phyloP scores from a whole-genome alignment of 345 rosid species.

The Mangifera indica region DNA sequence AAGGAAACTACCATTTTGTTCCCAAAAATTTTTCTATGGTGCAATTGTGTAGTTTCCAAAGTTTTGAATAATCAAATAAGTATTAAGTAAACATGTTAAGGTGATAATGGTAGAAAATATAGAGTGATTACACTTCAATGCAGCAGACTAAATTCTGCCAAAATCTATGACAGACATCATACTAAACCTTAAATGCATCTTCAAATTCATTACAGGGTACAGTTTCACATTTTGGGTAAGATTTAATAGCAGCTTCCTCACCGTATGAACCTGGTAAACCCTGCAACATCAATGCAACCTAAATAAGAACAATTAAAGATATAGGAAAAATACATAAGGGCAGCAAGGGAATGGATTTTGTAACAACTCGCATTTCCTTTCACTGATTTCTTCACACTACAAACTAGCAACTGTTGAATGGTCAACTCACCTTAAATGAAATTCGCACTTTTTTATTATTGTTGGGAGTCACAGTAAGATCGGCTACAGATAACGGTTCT shows the following conservation, averaged over 20 bases:
- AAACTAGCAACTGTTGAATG: not conserved
- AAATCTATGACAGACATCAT: not conserved
- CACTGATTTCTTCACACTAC: not conserved
- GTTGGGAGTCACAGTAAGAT: constrained; percentile 35
- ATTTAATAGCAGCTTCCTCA: constrained; percentile 67
- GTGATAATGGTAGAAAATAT: not conserved
- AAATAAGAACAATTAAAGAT: not conserved
- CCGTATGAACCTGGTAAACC: constrained; percentile 54
- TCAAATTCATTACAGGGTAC: constrained; percentile 56
- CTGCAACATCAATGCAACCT: constrained; percentile 29
- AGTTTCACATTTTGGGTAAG: constrained; percentile 59
- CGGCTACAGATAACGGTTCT: constrained; percentile 54
- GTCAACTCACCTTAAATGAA: constrained; percentile 46
- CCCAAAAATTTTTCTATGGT: not conserved
- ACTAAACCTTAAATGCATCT: constrained; percentile 57
- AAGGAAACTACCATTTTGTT: constrained; percentile 2
- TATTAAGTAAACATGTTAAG: not conserved
- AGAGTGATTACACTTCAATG: not conserved
- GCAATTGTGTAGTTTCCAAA: not conserved
- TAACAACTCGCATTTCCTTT: not conserved
- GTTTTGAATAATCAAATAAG: not conserved
- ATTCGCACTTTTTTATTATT: constrained; percentile 39
- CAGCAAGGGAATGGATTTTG: not conserved
- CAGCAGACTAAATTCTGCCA: constrained; percentile 1
- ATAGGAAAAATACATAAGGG: not conserved